A percentile compares a stretch with the other conserved stretches of the same genome.
phyloP scores from a whole-genome alignment of 805 yeast species.

The Cyberlindnera saturnus region DNA sequence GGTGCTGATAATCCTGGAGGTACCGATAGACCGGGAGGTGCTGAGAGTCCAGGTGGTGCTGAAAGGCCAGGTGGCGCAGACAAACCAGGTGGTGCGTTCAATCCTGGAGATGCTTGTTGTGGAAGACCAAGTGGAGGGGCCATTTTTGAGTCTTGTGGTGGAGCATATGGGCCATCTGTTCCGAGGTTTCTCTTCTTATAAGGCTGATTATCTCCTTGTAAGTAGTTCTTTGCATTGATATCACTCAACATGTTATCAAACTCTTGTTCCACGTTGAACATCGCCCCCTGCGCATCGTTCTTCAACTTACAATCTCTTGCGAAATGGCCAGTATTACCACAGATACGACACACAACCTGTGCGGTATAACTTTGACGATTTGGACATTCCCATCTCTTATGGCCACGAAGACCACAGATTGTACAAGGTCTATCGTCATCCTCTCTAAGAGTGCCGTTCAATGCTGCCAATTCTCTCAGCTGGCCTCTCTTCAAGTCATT shows the following conservation, averaged over 20 bases:
- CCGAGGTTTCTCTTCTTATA: slow-evolving; percentile 10
- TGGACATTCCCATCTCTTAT: slow-evolving; percentile 61
- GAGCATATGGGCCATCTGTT: not conserved
- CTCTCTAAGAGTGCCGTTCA: slow-evolving; percentile 91
- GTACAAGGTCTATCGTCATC: slow-evolving; percentile 61
- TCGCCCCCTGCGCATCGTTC: slow-evolving; percentile 7
- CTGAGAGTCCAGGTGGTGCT: slow-evolving; percentile 13
- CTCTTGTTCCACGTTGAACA: slow-evolving; percentile 37
- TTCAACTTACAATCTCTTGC: slow-evolving; percentile 70
- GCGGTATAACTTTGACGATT: slow-evolving; percentile 42
- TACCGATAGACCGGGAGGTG: slow-evolving; percentile 14
- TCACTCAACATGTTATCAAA: slow-evolving; percentile 47
- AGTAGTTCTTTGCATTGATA: slow-evolving; percentile 28
- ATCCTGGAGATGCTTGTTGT: slow-evolving; percentile 17
- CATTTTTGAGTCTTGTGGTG: slow-evolving; percentile 1
- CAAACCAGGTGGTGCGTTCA: slow-evolving; percentile 20
- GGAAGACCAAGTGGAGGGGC: slow-evolving; percentile 20
- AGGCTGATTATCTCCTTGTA: not conserved
- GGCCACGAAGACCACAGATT: slow-evolving; percentile 62
- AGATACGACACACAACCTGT: slow-evolving; percentile 61
- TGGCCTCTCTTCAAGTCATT: slow-evolving; percentile 89
- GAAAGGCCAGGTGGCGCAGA: slow-evolving; percentile 23
- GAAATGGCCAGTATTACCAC: slow-evolving; percentile 82
- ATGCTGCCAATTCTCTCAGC: slow-evolving; percentile 82
- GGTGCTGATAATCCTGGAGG: slow-evolving; percentile 13